phyloP scores from a whole-genome alignment of 495 filamentous ascomycete genomes.

The Hapsidospora chrysogenum region DNA sequence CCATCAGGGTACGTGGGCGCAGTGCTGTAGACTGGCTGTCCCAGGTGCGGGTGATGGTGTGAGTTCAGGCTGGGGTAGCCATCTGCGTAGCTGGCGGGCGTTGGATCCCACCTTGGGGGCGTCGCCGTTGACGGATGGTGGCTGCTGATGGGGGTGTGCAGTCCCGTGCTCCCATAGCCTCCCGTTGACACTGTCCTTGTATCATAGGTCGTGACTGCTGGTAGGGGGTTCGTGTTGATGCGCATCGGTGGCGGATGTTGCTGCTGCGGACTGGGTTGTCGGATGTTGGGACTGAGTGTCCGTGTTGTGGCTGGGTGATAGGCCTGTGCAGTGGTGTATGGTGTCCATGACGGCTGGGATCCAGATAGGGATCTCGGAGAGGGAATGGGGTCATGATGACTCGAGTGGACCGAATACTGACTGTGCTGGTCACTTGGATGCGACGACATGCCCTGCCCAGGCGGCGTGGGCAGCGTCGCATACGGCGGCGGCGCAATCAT shows the following conservation, averaged over 20 bases:
- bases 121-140: conserved; percentile 11
- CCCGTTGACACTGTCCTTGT: not conserved
- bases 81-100: conserved; percentile 11
- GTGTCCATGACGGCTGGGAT: conserved; percentile 1
- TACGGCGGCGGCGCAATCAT: conserved; percentile 11
- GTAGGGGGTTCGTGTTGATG: conserved; percentile 2
- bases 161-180: conserved; percentile 9
- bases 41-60: conserved; percentile 5
- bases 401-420: conserved; percentile 2
- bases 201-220: conserved; percentile 3
- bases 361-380: conserved; percentile 1
- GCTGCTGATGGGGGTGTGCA: conserved; percentile 10
- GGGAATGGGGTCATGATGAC: conserved; percentile 1
- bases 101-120: conserved; percentile 21
- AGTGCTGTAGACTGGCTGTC: not conserved
- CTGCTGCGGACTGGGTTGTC: not conserved
- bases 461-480: conserved; percentile 20
- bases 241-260: conserved; percentile 1
- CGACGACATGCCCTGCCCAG: conserved; percentile 9
- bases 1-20: not conserved
- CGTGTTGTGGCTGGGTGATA: not conserved
- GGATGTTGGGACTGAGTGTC: not conserved
- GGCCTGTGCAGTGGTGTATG: not conserved
- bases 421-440: conserved; percentile 3
- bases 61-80: conserved; percentile 16